Base-by-base conservation (phyloP, 768 basidiomycete genomes). In the Holtermannia corniformis region DNA sequence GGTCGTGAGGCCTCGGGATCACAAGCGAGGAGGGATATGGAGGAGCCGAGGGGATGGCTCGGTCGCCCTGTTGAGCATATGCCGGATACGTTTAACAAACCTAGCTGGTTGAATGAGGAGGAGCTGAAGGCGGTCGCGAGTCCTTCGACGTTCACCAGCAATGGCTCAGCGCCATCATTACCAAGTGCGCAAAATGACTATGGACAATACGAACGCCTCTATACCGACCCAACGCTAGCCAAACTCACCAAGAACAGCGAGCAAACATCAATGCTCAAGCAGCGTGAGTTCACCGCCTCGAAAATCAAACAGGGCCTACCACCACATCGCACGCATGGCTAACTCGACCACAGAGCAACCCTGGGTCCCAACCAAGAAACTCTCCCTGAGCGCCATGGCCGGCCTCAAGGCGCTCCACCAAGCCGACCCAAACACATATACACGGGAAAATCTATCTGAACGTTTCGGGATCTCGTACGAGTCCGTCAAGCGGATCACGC, bases 371-470 rank as follows among this genome's bases (percentile, higher is more conserved):
- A 83, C 84, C 52, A 82, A 81, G 62, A 87, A 86, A 67, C 67
- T 91, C 49, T 86, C 86, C 13, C 79, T 85, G 50, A 83, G 85
- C 61, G 86, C 87, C 28, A 90, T 90, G 87, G 82, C 84, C 57
- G 82, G 83, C 14, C 71, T 91, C 54, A 80, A 84, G 37, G 76
- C 80, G 44, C 75, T 90, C 51, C 79, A 87, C 66, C 72, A 73
- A 40, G 67, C 81, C 43, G 81, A 89, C 63, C 81, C 82, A 5
- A 76, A 75, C 45, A 78, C 73, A 44, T 87, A 84, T 73, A 78
- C 77, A 28, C 83, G 82, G 12, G 77, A 81, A 23, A 72, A 81
- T 0, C 79, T 91, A n/a, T 82, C 86, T 14, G 79, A 83, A 54
- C 79, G 79, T 65, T 90, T 90, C 73, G 81, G 76, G 67, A 80